phyloP scores from a whole-genome alignment of 2,329 filamentous ascomycete genomes.

The Colletotrichum higginsianum region DNA sequence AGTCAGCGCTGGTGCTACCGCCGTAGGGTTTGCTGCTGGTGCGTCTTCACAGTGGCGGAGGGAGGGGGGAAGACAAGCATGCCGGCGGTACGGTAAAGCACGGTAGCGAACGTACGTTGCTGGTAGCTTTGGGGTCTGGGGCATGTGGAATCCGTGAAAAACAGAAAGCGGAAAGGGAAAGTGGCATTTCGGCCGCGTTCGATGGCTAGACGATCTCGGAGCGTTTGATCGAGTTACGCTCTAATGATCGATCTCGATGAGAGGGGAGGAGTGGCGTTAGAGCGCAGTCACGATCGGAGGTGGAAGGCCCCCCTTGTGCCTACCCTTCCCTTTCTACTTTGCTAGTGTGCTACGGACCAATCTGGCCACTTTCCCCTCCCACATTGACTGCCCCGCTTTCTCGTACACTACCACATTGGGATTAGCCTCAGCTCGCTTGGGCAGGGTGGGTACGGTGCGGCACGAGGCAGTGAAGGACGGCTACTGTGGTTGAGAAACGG shows the following conservation, averaged over 20 bases:
- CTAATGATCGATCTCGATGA: constrained; percentile 47
- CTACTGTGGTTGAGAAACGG: background rate
- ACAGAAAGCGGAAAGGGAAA: constrained; percentile 36
- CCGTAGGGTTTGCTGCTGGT: constrained; percentile 3
- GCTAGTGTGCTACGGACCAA: background rate
- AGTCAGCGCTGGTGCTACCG: background rate
- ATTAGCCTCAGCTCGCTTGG: constrained; percentile 8
- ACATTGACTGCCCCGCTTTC: background rate
- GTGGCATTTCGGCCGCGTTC: constrained; percentile 41
- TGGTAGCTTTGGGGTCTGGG: background rate
- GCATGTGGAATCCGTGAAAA: constrained; percentile 27
- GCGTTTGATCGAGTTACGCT: constrained; percentile 44
- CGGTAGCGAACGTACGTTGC: background rate
- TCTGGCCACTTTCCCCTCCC: background rate
- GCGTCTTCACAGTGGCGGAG: constrained; percentile 3
- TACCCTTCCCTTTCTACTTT: background rate
- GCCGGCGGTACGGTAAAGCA: background rate
- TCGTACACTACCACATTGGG: constrained; percentile 23
- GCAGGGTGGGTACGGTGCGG: background rate
- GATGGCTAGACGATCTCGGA: constrained; percentile 42
- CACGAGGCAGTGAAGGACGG: background rate
- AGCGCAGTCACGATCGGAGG: constrained; percentile 19
- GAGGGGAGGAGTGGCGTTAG: constrained; percentile 19
- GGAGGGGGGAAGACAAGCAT: background rate
- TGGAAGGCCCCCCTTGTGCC: constrained; percentile 3